These are phyloP conservation scores for Epithemia pelagica DNA, from an alignment of 108 stramenopile species.

Conservation along the genomic window DNA sequence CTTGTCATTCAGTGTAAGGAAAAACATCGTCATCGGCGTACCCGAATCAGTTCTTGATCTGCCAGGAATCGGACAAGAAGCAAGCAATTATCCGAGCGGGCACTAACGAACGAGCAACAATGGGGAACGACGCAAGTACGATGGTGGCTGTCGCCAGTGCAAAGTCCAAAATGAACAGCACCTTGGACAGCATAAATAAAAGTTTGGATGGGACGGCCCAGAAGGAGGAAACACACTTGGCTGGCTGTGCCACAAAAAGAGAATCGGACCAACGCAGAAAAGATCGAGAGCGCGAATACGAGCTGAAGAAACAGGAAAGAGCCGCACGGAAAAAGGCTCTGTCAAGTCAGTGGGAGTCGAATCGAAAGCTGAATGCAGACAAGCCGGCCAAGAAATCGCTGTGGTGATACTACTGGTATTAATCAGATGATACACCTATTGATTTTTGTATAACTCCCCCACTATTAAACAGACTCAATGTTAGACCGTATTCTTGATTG, in stretches of 20 bases:
- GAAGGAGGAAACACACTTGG: conserved; percentile 21
- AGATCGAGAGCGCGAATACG: conserved; percentile 24
- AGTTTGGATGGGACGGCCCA: conserved; percentile 10
- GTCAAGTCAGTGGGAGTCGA: conserved; percentile 24
- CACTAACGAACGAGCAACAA: too few species aligned
- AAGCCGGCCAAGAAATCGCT: conserved; percentile 8
- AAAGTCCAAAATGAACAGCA: conserved; percentile 22
- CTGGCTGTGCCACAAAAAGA: conserved; percentile 6
- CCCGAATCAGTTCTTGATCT: too few species aligned
- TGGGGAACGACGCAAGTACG: conserved; percentile 29
- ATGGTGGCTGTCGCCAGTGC: conserved; percentile 11
- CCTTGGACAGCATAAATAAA: conserved; percentile 13
- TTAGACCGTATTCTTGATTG: background rate
- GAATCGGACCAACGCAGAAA: conserved; percentile 11
- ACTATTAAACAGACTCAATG: background rate
- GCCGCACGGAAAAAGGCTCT: conserved; percentile 34
- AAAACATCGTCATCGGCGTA: too few species aligned
- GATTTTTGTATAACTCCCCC: background rate
- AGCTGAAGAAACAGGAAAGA: conserved; percentile 34
- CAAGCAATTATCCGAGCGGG: too few species aligned
- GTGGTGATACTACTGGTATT: background rate
- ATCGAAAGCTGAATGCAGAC: conserved; percentile 24
- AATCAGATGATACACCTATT: background rate
- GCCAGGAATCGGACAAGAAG: too few species aligned
- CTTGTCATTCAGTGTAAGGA: too few species aligned